These are phyloP conservation scores for Salvia splendens DNA, from an alignment of 257 asterid genomes.

Conservation along the genomic window DNA sequence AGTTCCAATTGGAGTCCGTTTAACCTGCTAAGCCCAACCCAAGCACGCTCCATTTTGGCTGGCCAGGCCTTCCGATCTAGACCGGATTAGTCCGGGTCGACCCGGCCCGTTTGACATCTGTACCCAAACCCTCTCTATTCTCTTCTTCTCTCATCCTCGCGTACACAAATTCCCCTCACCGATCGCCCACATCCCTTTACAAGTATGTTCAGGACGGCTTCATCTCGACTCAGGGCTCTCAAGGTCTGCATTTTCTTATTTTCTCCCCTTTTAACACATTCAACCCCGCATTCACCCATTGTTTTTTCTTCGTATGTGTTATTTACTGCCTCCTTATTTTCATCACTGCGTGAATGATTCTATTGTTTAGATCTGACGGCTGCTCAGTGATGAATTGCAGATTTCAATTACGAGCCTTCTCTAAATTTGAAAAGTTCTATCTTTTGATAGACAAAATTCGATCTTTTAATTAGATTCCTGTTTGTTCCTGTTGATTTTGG, in stretches of 20 bases:
- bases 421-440: background rate
- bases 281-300: conserved; percentile 7
- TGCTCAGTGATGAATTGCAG: background rate
- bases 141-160: background rate
- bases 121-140: conserved; percentile 17
- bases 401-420: conserved; percentile 2
- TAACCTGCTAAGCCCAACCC: too few species aligned
- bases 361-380: conserved; percentile 27
- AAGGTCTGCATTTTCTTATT: conserved; percentile 46
- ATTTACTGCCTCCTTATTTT: background rate
- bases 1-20: too few species aligned
- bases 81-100: too few species aligned
- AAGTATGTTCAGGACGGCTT: conserved; percentile 65
- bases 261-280: background rate
- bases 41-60: too few species aligned
- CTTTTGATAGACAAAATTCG: background rate
- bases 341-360: conserved; percentile 3
- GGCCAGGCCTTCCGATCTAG: too few species aligned
- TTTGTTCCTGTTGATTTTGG: background rate
- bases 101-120: too few species aligned
- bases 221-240: conserved; percentile 64
- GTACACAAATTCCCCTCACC: conserved; percentile 6
- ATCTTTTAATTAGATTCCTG: background rate
- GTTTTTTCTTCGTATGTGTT: background rate
- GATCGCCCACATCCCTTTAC: conserved; percentile 21